Evolutionary conservation across 108 stramenopile genomes (phyloP).

Genomic region (Discostella pseudostelligera): DNA sequence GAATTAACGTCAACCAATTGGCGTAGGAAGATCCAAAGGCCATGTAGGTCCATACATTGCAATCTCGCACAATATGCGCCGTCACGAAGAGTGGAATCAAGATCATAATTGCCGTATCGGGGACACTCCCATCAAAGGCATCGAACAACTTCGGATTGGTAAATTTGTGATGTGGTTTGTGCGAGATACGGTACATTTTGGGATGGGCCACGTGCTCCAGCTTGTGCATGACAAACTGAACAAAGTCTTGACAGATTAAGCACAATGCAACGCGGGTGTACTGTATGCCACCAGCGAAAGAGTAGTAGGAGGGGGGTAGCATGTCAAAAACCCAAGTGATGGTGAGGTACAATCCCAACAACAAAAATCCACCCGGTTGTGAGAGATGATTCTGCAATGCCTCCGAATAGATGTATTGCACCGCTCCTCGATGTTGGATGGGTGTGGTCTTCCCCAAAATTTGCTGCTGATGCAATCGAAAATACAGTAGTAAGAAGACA

Average conservation of each 20-base stretch:
- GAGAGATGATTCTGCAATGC: slow-evolving; percentile 78
- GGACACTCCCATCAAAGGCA: slow-evolving; percentile 89
- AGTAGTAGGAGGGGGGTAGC: slow-evolving; percentile 86
- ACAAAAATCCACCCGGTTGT: slow-evolving; percentile 90
- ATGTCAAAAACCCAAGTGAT: slow-evolving; percentile 86
- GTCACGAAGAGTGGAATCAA: slow-evolving; percentile 84
- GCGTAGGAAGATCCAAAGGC: slow-evolving; percentile 88
- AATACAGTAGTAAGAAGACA: slow-evolving; percentile 63
- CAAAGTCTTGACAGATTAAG: slow-evolving; percentile 81
- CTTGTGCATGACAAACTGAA: slow-evolving; percentile 84
- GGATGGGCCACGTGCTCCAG: slow-evolving; percentile 83
- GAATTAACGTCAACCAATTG: slow-evolving; percentile 89
- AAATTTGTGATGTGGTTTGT: slow-evolving; percentile 95
- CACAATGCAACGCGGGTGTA: slow-evolving; percentile 62
- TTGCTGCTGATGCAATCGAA: slow-evolving; percentile 55
- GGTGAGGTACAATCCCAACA: slow-evolving; percentile 78
- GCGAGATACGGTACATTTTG: slow-evolving; percentile 79
- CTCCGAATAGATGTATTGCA: slow-evolving; percentile 63
- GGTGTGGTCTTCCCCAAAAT: slow-evolving; percentile 44
- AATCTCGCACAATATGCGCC: slow-evolving; percentile 67
- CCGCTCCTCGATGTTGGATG: slow-evolving; percentile 78
- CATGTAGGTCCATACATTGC: slow-evolving; percentile 97
- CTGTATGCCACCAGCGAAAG: slow-evolving; percentile 80
- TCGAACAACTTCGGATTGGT: slow-evolving; percentile 94
- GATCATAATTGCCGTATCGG: slow-evolving; percentile 91